Conservation (phyloP, 1,139 yeast species). For the Diutina rugosa region DNA sequence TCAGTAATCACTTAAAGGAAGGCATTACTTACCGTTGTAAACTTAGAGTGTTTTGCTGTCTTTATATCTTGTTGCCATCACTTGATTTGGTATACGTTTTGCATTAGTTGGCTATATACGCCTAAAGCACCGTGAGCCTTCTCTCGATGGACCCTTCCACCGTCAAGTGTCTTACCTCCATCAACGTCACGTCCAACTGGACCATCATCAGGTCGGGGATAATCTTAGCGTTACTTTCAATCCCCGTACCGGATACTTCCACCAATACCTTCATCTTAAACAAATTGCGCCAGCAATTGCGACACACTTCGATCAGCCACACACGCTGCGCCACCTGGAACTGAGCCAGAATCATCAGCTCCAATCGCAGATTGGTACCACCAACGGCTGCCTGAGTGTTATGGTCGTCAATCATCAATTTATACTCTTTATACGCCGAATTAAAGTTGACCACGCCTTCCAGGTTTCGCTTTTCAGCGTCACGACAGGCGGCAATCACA, state of each 20-base stretch:
- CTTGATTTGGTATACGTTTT: no score
- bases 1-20: no score
- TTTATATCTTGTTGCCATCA: no score
- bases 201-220: slow-evolving; percentile 31
- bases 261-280: slow-evolving; percentile 24
- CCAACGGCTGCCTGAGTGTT: slow-evolving; percentile 23
- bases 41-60: no score
- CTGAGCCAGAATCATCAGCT: slow-evolving; percentile 16
- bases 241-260: slow-evolving; percentile 19
- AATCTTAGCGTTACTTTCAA: slow-evolving; percentile 18
- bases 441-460: slow-evolving; percentile 51
- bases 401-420: slow-evolving; percentile 34
- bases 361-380: slow-evolving; percentile 14
- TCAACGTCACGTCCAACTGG: slow-evolving; percentile 32
- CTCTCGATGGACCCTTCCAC: background rate
- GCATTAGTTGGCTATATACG: background rate
- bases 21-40: no score
- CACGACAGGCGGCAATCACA: slow-evolving; percentile 63
- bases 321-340: slow-evolving; percentile 29
- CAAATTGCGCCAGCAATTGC: slow-evolving; percentile 42
- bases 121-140: background rate
- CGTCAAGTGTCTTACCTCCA: slow-evolving; percentile 17
- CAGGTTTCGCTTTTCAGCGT: slow-evolving; percentile 44
- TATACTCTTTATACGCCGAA: slow-evolving; percentile 67
- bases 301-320: slow-evolving; percentile 36